Percentiles rank a stretch among this genome's conserved stretches.
phyloP scores from a whole-genome alignment of 306 rosid genomes.

The Abrus pulchellus region DNA sequence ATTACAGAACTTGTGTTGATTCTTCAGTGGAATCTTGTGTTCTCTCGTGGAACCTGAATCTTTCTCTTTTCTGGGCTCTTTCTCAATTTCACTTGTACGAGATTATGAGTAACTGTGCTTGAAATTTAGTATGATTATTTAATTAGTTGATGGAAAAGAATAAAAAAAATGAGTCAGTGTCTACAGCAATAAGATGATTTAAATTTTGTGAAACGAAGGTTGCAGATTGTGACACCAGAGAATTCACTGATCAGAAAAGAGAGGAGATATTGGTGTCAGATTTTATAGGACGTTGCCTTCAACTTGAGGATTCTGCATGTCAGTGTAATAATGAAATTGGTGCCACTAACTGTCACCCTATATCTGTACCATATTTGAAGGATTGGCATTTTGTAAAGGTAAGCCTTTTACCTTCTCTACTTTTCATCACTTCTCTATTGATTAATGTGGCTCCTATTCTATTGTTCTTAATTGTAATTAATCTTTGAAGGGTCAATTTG shows the following conservation, averaged over 20 bases:
- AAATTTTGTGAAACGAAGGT: slow-evolving; percentile 58
- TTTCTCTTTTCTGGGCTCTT: too few species aligned
- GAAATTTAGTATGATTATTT: neutral
- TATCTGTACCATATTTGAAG: slow-evolving; percentile 77
- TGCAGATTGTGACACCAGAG: slow-evolving; percentile 84
- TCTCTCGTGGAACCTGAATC: too few species aligned
- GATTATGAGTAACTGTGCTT: neutral
- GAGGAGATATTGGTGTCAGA: slow-evolving; percentile 78
- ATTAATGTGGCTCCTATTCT: neutral
- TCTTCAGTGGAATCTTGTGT: too few species aligned
- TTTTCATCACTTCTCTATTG: neutral
- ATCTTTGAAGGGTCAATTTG: slow-evolving; percentile 32
- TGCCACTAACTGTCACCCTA: slow-evolving; percentile 42
- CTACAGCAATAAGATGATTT: neutral
- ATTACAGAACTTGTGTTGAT: too few species aligned
- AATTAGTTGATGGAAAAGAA: neutral
- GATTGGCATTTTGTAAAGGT: slow-evolving; percentile 99
- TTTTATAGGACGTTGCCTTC: slow-evolving; percentile 63
- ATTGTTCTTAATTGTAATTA: neutral
- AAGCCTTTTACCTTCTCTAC: neutral
- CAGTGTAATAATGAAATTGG: slow-evolving; percentile 45
- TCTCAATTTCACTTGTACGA: too few species aligned
- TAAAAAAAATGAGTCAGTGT: neutral
- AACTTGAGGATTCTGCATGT: slow-evolving; percentile 46
- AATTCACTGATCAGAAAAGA: slow-evolving; percentile 90